Evolutionary conservation across 2,329 filamentous ascomycete species (phyloP).

Genomic region (Macrophomina phaseolina): DNA sequence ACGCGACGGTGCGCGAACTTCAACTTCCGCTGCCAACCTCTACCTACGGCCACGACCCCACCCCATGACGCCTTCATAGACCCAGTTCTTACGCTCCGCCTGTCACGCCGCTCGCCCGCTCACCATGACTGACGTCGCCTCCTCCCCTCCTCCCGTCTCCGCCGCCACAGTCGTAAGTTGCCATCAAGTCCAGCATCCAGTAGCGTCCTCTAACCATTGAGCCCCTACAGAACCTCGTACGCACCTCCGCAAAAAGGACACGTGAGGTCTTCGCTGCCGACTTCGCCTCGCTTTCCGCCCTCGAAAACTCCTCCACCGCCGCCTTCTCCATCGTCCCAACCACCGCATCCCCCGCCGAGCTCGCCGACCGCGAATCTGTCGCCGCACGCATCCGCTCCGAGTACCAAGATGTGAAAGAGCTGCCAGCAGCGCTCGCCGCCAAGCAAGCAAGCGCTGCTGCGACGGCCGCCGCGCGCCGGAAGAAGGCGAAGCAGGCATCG

Average conservation of each 20-base stretch:
- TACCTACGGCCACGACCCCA: not conserved
- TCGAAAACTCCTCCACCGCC: slow-evolving; percentile 49
- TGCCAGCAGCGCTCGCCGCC: slow-evolving; percentile 78
- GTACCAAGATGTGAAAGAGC: slow-evolving; percentile 76
- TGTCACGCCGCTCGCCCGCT: not conserved
- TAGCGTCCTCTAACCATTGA: not conserved
- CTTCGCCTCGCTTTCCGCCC: slow-evolving; percentile 51
- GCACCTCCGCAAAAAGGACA: slow-evolving; percentile 59
- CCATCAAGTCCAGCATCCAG: not conserved
- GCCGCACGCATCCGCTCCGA: slow-evolving; percentile 70
- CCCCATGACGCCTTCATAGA: slow-evolving; percentile 16
- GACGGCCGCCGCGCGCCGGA: slow-evolving; percentile 65
- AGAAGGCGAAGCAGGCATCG: slow-evolving; percentile 60
- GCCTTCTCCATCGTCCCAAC: slow-evolving; percentile 50
- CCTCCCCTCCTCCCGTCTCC: slow-evolving; percentile 17
- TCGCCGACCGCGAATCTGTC: slow-evolving; percentile 55
- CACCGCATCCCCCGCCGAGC: slow-evolving; percentile 50
- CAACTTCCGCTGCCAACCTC: slow-evolving; percentile 13
- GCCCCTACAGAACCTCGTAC: slow-evolving; percentile 33
- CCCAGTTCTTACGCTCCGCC: not conserved
- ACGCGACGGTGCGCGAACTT: slow-evolving; percentile 9
- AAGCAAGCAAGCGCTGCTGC: slow-evolving; percentile 72
- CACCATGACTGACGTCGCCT: slow-evolving; percentile 26
- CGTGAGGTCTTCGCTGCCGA: slow-evolving; percentile 61
- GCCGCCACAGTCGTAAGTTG: slow-evolving; percentile 15